Percentiles rank a stretch among this genome's conserved stretches.
Evolutionary conservation across 1,284 basidiomycete species (phyloP).

Genomic region (Heterobasidion occidentale): DNA sequence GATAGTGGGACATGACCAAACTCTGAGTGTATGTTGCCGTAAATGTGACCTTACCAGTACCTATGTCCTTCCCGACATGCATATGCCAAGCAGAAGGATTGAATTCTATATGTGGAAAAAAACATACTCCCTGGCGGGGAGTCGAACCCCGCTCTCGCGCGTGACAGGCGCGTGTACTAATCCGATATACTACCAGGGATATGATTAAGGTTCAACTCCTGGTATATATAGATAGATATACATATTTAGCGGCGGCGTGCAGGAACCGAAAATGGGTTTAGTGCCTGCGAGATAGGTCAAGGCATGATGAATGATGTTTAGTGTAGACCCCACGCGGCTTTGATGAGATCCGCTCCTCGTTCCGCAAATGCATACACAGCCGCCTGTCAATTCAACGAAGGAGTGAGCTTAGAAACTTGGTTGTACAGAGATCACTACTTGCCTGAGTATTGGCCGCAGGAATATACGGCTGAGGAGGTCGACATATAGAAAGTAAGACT

Average conservation of each 20-base stretch:
- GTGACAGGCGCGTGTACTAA: constrained; percentile 19
- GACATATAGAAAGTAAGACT: not conserved
- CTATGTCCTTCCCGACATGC: no score
- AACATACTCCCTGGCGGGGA: constrained; percentile 28
- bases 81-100: no score
- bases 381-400: not conserved
- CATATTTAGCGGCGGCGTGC: not conserved
- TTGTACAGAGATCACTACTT: not conserved
- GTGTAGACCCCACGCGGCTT: not conserved
- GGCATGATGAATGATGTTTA: not conserved
- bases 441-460: not conserved
- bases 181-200: constrained; percentile 17
- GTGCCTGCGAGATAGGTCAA: no score
- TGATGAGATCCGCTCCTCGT: not conserved
- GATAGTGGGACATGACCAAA: no score
- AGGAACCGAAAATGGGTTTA: no score
- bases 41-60: no score
- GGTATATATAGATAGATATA: not conserved
- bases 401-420: not conserved
- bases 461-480: not conserved
- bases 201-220: not conserved
- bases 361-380: not conserved
- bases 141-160: constrained; percentile 36
- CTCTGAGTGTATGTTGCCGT: no score
- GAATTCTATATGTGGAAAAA: not conserved